phyloP scores from a whole-genome alignment of 1,139 yeast genomes.

The Geotrichum siamense region DNA sequence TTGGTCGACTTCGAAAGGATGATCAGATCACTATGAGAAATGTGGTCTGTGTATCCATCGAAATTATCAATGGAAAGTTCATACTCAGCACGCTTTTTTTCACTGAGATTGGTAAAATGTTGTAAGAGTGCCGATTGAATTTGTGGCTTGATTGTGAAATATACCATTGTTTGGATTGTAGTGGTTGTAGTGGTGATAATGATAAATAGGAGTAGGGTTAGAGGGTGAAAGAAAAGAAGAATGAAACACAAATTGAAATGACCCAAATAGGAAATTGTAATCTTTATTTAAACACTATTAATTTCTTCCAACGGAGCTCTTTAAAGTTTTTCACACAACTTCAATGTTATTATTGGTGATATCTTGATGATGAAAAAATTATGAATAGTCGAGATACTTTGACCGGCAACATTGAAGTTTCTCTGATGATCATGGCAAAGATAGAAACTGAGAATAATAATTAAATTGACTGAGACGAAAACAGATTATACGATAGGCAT shows the following conservation, averaged over 20 bases:
- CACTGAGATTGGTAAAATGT: constrained; percentile 1
- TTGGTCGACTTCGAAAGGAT: constrained; percentile 14
- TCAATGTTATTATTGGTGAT: too few species aligned
- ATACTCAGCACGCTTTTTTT: background rate
- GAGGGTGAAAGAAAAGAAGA: background rate
- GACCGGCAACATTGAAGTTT: too few species aligned
- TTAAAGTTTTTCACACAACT: too few species aligned
- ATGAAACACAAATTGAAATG: background rate
- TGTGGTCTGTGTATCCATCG: constrained; percentile 17
- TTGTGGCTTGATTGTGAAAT: constrained; percentile 8
- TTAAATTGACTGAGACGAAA: too few species aligned
- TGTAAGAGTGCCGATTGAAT: constrained; percentile 6
- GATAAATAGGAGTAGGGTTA: background rate
- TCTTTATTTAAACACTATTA: too few species aligned
- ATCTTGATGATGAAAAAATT: too few species aligned
- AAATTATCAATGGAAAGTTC: background rate
- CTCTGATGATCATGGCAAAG: too few species aligned
- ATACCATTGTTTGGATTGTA: constrained; percentile 4
- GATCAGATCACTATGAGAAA: constrained; percentile 21
- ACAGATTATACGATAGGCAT: too few species aligned
- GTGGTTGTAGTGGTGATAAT: background rate
- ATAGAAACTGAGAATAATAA: too few species aligned
- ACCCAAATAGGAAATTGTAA: background rate
- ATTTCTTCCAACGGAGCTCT: too few species aligned
- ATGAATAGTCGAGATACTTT: too few species aligned